phyloP scores from a whole-genome alignment of 768 basidiomycete species.

The Boletus edulis region DNA sequence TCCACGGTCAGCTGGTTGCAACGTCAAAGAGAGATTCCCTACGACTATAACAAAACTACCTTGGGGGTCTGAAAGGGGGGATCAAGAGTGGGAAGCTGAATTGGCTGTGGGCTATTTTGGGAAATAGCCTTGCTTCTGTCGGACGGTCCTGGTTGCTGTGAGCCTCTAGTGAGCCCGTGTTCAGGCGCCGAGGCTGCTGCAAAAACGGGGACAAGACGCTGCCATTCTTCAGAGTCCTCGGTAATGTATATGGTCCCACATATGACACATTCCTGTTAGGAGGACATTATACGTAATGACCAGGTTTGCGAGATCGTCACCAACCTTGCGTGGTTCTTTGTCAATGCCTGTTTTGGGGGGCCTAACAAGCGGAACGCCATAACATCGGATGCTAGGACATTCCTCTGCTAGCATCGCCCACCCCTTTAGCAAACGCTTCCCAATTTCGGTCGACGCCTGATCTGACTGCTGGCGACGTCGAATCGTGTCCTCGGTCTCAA shows the following conservation, averaged over 20 bases:
- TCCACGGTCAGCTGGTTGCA: conserved; percentile 21
- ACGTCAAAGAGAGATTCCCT: conserved; percentile 1
- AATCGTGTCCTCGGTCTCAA: conserved; percentile 62
- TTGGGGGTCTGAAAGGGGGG: conserved; percentile 27
- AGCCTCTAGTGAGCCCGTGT: neutral
- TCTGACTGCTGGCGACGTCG: conserved; percentile 81
- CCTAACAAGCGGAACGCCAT: conserved; percentile 81
- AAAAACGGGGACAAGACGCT: conserved; percentile 38
- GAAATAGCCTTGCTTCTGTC: conserved; percentile 13
- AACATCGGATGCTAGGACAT: conserved; percentile 67
- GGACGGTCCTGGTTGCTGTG: conserved; percentile 6
- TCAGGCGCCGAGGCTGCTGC: conserved; percentile 6
- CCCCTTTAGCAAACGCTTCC: conserved; percentile 70
- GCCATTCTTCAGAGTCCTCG: conserved; percentile 52
- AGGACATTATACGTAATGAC: conserved; percentile 1
- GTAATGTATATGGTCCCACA: conserved; percentile 62
- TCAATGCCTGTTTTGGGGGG: conserved; percentile 62
- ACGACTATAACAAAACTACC: conserved; percentile 17
- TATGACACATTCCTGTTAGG: conserved; percentile 72
- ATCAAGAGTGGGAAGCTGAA: conserved; percentile 34
- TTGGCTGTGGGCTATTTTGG: conserved; percentile 27
- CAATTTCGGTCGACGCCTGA: conserved; percentile 75
- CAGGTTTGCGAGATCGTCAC: conserved; percentile 11
- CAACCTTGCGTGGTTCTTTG: conserved; percentile 66
- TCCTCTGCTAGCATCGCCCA: conserved; percentile 92